Base-by-base conservation (phyloP, 1,284 basidiomycete genomes). In the Sanghuangporus baumii region DNA sequence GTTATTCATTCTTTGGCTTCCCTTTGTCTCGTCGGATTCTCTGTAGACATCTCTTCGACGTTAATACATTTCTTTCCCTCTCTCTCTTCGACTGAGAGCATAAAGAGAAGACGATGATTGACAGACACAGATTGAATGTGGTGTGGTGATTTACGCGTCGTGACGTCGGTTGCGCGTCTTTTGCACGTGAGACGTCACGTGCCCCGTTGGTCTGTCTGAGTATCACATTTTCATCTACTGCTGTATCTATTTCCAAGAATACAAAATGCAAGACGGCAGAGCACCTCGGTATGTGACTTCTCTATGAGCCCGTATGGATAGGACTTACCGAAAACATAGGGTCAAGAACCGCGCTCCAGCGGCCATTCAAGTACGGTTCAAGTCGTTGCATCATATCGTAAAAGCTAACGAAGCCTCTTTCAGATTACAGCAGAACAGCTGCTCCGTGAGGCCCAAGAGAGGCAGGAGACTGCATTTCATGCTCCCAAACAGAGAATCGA, bases 361-460 rank as follows among this genome's bases (percentile, higher is more conserved):
- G 62, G 89, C 93, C 61, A 81, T 98, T 66, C 95, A 97, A 76
- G 91, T 90, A 63, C 63, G 78, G 74, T 36, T 31, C 41, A 61
- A 57, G 40, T 47, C 26, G 59, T 41, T 46, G 31, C 50, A 38
- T 64, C 48, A 16, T 34, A 12, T 52, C 61, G 40, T 36, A 56
- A 46, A 60, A 57, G 63, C 58, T 66, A 38, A 58, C 36, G 1
- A n/a, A 40, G 66, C 63, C 52, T 59, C 61, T 62, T 40, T 48
- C 74, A 95, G 91, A 96, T 98, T 78, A 97, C 96, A 60, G 94
- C 96, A 36, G 96, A 98, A 77, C 96, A 99, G 79, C 88, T 99
- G 50, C 81, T 99, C 14, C 89, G 97, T 71, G 97, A 99, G 80
- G 93, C 97, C 48, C 94, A 98, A 85, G 97, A 98, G 71, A 83